Evolutionary conservation across 2,329 filamentous ascomycete genomes (phyloP), one percentile per base, ranked within the genome.

Genomic region (Cercospora beticola): DNA sequence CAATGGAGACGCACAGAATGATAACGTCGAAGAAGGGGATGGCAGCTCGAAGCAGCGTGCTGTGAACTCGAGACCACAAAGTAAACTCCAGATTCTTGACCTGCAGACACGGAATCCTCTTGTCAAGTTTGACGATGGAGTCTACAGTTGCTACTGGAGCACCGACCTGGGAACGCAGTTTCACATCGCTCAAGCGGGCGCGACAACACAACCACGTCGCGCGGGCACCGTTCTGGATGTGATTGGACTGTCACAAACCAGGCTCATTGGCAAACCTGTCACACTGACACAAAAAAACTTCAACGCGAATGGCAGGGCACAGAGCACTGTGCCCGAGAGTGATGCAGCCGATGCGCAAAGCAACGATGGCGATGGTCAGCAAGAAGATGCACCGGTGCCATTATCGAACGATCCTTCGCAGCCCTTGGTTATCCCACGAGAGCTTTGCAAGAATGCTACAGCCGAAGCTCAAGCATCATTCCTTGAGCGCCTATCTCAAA

Each of bases 131-230:
- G 86, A 90, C 67, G 91, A 91, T 31, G 87, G 90, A 70, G 83
- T 96, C 23, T 95, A 94, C 77, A 89, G 88, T 71, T 94, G 93
- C 72, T 82, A 88, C 57, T 98, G 94, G 94, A 87, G 88, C 10
- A 88, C 92, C 70, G 90, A 93, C 68, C 87, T 97, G 54, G 94
- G 94, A 40, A 97, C 93, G 0, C 86, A 97, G 52, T 90, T 97
- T 74, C 76, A 85, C 85, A 1, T 80, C 80, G 16, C 86, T 23
- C 70, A 74, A 30, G 84, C 70, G 80, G 84, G 70, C 72, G 76
- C 46, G 70, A 79, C 52, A 70, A 77, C 6, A 72, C 80, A 65
- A 74, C 85, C 84, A n/a, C 81, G 83, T 26, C 83, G 87, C 28
- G 82, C 81, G 33, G 83, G 83, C 6, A 79, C 86, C 23, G 85